Evolutionary conservation across 495 filamentous ascomycete genomes (phyloP), one percentile per base, ranked within the genome.

Genomic region (Talaromyces liani): DNA sequence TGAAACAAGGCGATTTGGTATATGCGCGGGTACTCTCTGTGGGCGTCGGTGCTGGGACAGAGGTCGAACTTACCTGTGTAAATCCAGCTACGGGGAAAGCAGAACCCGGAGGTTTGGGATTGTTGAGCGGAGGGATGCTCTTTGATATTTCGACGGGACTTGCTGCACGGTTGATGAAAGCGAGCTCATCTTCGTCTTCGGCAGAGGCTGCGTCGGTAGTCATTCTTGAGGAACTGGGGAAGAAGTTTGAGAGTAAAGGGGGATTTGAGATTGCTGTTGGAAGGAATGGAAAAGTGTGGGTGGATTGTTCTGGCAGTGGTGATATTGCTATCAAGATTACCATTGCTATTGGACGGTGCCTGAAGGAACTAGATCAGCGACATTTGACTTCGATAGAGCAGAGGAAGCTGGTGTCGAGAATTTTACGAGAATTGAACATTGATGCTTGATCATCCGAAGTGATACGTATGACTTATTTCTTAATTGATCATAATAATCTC

Each of bases 261-360:
- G 79, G 79, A n/a, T 98, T 97, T 75, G 94, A 98, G 79, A 87
- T 94, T 64, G 94, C 94, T 4, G 91, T 97, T 27, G 95, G 95
- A 24, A 86, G 93, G 71, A 98, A 98, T 73, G 94, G 94, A 22
- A 89, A 84, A 77, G 83, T 97, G 39, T 97, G 94, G 94, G 88
- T 98, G 18, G 85, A 91, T 66, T 83, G 80, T 64, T 76, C 78
- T 2, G 85, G 87, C 57, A 88, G 86, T 14, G 87, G 80, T 55
- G 76, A 79, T n/a, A 64, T 62, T 62, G 72, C 76, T 10, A 73
- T 88, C 27, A 82, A 78, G 72, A 84, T 79, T 64, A 92, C 90
- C 8, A 69, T 97, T 58, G 80, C 85, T 6, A 87, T 97, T 62
- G 93, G 93, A n/a, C 83, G 86, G 66, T 91, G 91, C 63, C 75